phyloP scores from a whole-genome alignment of 2,329 filamentous ascomycete species.

The Phyllosticta paracitricarpa region DNA sequence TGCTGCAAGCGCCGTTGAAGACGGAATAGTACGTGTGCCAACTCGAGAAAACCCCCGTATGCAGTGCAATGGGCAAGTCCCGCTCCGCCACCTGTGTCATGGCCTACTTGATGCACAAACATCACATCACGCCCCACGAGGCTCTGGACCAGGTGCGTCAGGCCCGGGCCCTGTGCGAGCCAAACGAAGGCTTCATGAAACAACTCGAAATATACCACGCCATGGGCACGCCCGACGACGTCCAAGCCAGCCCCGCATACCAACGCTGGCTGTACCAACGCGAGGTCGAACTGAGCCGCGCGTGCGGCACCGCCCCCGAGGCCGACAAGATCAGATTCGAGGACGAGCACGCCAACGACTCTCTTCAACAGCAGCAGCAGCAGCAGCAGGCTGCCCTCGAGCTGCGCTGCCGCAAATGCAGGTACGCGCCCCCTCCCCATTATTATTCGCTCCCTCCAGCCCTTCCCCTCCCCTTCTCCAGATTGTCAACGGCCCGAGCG shows the following conservation, averaged over 20 bases:
- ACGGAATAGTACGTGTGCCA: not conserved
- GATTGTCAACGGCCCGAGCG: slow-evolving; percentile 4
- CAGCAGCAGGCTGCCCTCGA: slow-evolving; percentile 39
- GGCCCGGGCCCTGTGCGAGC: slow-evolving; percentile 68
- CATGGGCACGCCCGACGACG: slow-evolving; percentile 60
- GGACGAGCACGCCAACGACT: slow-evolving; percentile 45
- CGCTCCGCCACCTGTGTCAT: slow-evolving; percentile 77
- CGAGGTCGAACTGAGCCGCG: slow-evolving; percentile 57
- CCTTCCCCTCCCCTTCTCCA: not conserved
- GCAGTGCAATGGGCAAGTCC: slow-evolving; percentile 90
- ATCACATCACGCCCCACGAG: slow-evolving; percentile 44
- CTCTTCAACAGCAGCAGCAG: too few species aligned
- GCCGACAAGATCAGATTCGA: slow-evolving; percentile 69
- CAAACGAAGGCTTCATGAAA: slow-evolving; percentile 83
- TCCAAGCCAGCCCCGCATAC: slow-evolving; percentile 64
- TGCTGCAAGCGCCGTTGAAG: not conserved
- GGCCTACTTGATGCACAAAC: slow-evolving; percentile 66
- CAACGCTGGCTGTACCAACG: slow-evolving; percentile 65
- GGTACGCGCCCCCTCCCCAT: slow-evolving; percentile 36
- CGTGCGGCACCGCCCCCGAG: slow-evolving; percentile 69
- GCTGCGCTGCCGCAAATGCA: slow-evolving; percentile 85
- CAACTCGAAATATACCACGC: slow-evolving; percentile 80
- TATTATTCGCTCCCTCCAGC: slow-evolving; percentile 5
- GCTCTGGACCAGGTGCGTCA: slow-evolving; percentile 62
- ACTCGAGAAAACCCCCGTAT: slow-evolving; percentile 14